These are phyloP conservation scores for Aspergillus sclerotioniger DNA, from an alignment of 495 filamentous ascomycete genomes.

Conservation along the genomic window DNA sequence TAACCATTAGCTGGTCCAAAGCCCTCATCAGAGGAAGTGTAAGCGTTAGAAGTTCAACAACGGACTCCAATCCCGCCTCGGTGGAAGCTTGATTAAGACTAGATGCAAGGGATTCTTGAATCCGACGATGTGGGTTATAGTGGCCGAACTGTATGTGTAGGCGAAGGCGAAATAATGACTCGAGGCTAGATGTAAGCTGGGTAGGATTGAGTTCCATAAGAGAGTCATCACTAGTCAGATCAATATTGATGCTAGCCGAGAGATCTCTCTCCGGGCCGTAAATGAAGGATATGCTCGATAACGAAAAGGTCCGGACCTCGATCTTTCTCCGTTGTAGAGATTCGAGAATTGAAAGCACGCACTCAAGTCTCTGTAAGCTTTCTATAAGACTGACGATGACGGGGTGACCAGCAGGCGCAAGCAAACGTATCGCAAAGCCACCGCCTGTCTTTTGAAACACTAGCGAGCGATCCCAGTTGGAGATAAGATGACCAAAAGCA, in stretches of 20 bases:
- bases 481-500: constrained; percentile 25
- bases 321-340: constrained; percentile 37
- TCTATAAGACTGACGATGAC: constrained; percentile 38
- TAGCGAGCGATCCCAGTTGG: constrained; percentile 31
- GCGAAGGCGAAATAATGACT: constrained; percentile 30
- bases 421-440: constrained; percentile 42
- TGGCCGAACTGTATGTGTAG: constrained; percentile 50
- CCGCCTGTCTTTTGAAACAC: constrained; percentile 33
- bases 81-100: constrained; percentile 54
- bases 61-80: constrained; percentile 51
- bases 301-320: constrained; percentile 31
- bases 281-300: constrained; percentile 36
- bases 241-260: constrained; percentile 32
- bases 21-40: constrained; percentile 69
- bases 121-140: constrained; percentile 73
- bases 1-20: constrained; percentile 48
- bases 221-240: constrained; percentile 19
- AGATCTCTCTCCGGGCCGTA: constrained; percentile 35
- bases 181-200: constrained; percentile 21
- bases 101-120: constrained; percentile 60
- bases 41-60: constrained; percentile 52
- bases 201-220: constrained; percentile 23
- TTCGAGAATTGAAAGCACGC: constrained; percentile 40
- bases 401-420: constrained; percentile 36
- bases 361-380: constrained; percentile 41